phyloP scores from a whole-genome alignment of 2,329 filamentous ascomycete genomes.

The Fusarium tuaranense region DNA sequence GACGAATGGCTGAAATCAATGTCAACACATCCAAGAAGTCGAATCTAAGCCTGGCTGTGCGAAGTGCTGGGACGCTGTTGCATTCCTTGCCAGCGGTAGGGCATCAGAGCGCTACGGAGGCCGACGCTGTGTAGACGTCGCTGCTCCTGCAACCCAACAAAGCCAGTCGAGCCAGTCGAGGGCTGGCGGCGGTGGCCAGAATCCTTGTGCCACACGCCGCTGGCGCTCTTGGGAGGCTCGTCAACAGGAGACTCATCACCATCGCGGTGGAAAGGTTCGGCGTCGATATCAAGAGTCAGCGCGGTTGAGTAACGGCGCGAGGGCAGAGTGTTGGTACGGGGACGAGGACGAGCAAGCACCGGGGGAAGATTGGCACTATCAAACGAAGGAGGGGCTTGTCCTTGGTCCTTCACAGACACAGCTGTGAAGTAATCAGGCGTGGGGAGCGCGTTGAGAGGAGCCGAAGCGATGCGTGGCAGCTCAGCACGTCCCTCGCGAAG shows the following conservation, averaged over 20 bases:
- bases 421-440: conserved; percentile 26
- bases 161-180: conserved; percentile 43
- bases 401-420: conserved; percentile 25
- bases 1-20: conserved; percentile 5
- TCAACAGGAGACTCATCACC: conserved; percentile 36
- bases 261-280: conserved; percentile 26
- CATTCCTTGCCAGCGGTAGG: conserved; percentile 43
- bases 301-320: conserved; percentile 43
- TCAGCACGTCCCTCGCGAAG: conserved; percentile 12
- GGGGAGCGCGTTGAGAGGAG: conserved; percentile 32
- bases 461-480: conserved; percentile 28
- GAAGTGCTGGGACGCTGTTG: conserved; percentile 39
- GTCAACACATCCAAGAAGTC: neutral
- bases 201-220: conserved; percentile 17
- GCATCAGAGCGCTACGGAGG: conserved; percentile 43
- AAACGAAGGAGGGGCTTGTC: conserved; percentile 25
- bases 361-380: conserved; percentile 24
- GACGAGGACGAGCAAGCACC: conserved; percentile 26
- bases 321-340: conserved; percentile 37
- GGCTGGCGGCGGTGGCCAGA: conserved; percentile 38
- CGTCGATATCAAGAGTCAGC: conserved; percentile 40
- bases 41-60: conserved; percentile 38
- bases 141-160: conserved; percentile 42
- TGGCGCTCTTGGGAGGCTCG: conserved; percentile 37
- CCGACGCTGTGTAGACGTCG: conserved; percentile 41